Base-by-base conservation (phyloP, 208 protist genomes). In the Acanthamoeba healyi region DNA sequence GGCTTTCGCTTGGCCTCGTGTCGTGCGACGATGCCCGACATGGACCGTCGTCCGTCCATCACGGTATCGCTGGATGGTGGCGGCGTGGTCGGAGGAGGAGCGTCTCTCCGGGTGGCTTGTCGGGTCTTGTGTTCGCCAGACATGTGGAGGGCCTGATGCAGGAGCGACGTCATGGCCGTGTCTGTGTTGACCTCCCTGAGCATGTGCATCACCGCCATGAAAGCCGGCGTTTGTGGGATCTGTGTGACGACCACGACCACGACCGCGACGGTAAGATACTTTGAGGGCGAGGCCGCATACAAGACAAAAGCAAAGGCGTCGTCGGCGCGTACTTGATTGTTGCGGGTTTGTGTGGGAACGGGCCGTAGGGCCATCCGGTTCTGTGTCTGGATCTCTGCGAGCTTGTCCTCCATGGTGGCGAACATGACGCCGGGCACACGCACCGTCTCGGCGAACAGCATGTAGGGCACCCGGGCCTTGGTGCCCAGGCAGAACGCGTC, bases 401-500 rank as follows among this genome's bases (percentile, higher is more conserved):
- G 61, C 61, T 70, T 70, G 26, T 70, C 61, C 61, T 70, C 61
- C 61, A 70, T 70, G 29, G 61, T 70, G 29, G 61, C 19, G 29
- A 29, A 70, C 61, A 70, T 29, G 61, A 70, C 61, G 26, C 61
- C 61, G 7, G 61, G 22, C 22, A 70, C 61, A 7, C 61, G 61
- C 7, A 70, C 61, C 29, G 22, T 70, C 61, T 70, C 61, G 29
- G 61, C 61, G 61, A 70, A 70, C 61, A 70, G 29, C 61, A 70
- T 70, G 29, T 70, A 70, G 29, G 61, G 72, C 38, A 82, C 72
- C n/a, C 72, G 34, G 5, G 72, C 72, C 42, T 82, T 82, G 36
- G 72, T 82, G 36, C 38, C 34, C 10, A 82, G 72, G 26, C 72
- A 82, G 26, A 82, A 82, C 19, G 72, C 72, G n/a, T 82, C 72